Base-by-base conservation (phyloP, 805 yeast species). In the Blastobotrys peoriensis region DNA sequence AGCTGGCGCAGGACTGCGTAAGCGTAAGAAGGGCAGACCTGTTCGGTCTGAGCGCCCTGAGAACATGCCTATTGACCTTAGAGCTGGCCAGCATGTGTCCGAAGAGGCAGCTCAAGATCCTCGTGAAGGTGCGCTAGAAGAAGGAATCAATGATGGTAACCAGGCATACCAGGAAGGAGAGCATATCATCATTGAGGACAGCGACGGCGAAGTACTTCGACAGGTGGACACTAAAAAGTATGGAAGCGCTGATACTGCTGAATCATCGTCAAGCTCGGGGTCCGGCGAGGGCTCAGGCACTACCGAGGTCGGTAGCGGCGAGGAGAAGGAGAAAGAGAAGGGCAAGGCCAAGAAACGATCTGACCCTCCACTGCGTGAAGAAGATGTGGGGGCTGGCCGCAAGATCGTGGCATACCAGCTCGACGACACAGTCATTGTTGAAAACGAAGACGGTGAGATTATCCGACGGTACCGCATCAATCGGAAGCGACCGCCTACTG, bases 371-470 rank as follows among this genome's bases (percentile, higher is more conserved):
- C 17, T 18, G 19, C 27, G 35, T 13, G 21, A 13, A n/a, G 15
- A 22, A 9, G 30, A 33, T 16, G 22, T 27, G 10, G 21, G 33
- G 2, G 35, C 33, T 17, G 44, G 40, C 4, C 25, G 40, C 4
- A 38, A 35, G 30, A 79, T 67, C 54, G 78, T 68, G 63, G 98
- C 96, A 1, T 91, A 81, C 63, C 84, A 83, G 62, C 71, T 86
- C 34, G 93, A 82, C 58, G 80, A 86, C 56, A 71, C 79, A 47
- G 75, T 93, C 44, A 73, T 87, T 47, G 82, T 93, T 46, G 98
- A 91, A 63, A 85, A 88, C 57, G 86, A 78, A 37, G 95, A 89
- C 9, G 98, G 98, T 51, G 98, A 91, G 55, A 78, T 93, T 45
- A 69, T 93, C 38, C 79, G 96, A 58, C 73, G 95, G 43, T 91